A percentile compares a stretch with the other conserved stretches of the same genome.
phyloP scores from a whole-genome alignment of 176 grass and related monocot genomes.

The Stipa capillata region DNA sequence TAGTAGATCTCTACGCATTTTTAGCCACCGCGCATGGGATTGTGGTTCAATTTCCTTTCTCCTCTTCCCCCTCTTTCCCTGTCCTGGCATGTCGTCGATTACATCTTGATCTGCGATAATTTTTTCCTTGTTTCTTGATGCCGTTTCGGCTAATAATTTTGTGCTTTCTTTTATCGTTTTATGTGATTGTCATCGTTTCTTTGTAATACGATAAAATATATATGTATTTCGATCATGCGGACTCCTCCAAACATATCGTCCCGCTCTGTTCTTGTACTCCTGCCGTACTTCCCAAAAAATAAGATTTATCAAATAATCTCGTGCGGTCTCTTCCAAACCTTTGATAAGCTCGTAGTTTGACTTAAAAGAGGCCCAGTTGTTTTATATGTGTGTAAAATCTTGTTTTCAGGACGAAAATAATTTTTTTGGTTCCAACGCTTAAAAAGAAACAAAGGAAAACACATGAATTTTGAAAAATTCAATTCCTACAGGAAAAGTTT shows the following conservation, averaged over 20 bases:
- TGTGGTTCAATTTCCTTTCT: not conserved
- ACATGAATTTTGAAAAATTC: too few species aligned
- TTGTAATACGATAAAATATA: not conserved
- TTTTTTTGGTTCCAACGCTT: not conserved
- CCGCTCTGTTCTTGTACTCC: not conserved
- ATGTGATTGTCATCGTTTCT: not conserved
- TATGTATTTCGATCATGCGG: not conserved
- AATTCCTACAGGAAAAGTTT: too few species aligned
- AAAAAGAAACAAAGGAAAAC: too few species aligned
- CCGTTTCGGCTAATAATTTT: constrained; percentile 34
- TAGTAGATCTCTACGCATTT: not conserved
- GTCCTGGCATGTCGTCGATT: not conserved
- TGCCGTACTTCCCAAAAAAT: too few species aligned
- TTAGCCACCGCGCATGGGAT: not conserved
- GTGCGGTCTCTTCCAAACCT: too few species aligned
- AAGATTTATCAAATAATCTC: not conserved
- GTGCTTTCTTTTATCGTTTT: not conserved
- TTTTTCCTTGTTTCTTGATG: not conserved
- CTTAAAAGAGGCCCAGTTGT: not conserved
- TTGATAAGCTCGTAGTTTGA: not conserved
- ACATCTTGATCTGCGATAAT: not conserved
- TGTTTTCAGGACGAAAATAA: not conserved
- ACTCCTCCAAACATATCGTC: not conserved
- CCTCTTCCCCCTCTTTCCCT: not conserved
- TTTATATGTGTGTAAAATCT: not conserved